Conservation (phyloP, 805 yeast species). For the Candida arabinofermentans region DNA sequence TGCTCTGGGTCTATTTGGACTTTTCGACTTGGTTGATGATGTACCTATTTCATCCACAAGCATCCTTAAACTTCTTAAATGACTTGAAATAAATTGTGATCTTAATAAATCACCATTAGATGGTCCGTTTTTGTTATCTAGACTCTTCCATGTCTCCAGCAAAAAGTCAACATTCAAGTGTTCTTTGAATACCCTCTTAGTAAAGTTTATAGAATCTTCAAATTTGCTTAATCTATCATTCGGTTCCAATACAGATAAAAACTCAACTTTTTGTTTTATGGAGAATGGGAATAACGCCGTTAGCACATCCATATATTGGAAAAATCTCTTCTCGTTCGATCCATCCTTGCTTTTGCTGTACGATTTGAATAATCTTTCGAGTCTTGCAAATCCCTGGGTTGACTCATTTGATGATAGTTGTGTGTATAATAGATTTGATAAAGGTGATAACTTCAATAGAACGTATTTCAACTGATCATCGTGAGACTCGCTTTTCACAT, state of each 20-base stretch:
- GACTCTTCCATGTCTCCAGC: constrained; percentile 26
- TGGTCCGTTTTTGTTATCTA: constrained; percentile 21
- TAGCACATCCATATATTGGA: constrained; percentile 22
- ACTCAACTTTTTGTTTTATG: constrained; percentile 15
- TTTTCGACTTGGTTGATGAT: background rate
- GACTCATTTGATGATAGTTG: constrained; percentile 43
- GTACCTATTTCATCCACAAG: constrained; percentile 21
- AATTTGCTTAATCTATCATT: constrained; percentile 10
- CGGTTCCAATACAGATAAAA: constrained; percentile 11
- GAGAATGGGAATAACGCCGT: constrained; percentile 31
- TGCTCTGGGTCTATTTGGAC: constrained; percentile 8
- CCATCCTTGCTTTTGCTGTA: constrained; percentile 1
- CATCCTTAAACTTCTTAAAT: constrained; percentile 24
- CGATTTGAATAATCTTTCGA: constrained; percentile 12
- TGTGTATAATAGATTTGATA: constrained; percentile 52
- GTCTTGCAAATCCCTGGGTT: constrained; percentile 16
- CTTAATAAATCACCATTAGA: constrained; percentile 20
- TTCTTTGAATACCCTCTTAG: constrained; percentile 23
- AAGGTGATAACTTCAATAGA: constrained; percentile 51
- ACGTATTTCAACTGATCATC: constrained; percentile 18
- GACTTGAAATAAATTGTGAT: constrained; percentile 27
- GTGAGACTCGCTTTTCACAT: background rate
- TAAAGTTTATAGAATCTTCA: constrained; percentile 18
- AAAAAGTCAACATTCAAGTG: constrained; percentile 23
- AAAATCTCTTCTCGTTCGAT: constrained; percentile 4